Base-by-base conservation (phyloP, 495 filamentous ascomycete genomes). In the Lasiosphaeria hispida region DNA sequence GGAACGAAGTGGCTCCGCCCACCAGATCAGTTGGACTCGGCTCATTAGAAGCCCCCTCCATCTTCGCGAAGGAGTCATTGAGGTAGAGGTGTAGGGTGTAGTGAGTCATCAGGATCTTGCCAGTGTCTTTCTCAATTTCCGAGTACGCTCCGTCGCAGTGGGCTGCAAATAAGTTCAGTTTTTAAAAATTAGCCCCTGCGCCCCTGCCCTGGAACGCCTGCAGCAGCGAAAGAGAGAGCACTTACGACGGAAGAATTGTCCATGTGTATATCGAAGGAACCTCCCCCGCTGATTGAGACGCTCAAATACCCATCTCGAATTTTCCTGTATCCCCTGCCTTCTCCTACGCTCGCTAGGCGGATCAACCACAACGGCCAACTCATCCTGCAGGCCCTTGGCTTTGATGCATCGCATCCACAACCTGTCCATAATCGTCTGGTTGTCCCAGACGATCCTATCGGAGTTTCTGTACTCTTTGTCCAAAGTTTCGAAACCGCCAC, bases 221-320 rank as follows among this genome's bases (percentile, higher is more conserved):
- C n/a, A n/a, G n/a, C n/a, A n/a, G n/a, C n/a, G n/a, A n/a, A 11
- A 49, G 11, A 36, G 19, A 7, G 36, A 11, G 14, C n/a, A 48
- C 47, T 37, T 14, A 49, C 47, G 47, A 6, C 47, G 11, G 14
- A 57, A 57, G n/a, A 57, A 57, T 8, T 57, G 54, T 2, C 54
- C 54, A 4, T 1, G 1, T 1, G 9, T 57, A 57, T 11, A 10
- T 39, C 33, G 48, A 38, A 13, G n/a, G n/a, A 57, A 57, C 54
- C 54, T 48, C 54, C 49, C 37, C 17, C 54, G 19, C 23, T 49
- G 19, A 15, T 49, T 49, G 47, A 49, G n/a, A 1, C 47, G 47
- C 0, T 36, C 8, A 17, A 49, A 49, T 4, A 5, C 23, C 47
- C 47, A 49, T 19, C 15, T 49, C 1, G 35, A 4, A 8, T 2